Conservation (phyloP, 1,139 yeast species). For the Taiozyma sp. region DNA sequence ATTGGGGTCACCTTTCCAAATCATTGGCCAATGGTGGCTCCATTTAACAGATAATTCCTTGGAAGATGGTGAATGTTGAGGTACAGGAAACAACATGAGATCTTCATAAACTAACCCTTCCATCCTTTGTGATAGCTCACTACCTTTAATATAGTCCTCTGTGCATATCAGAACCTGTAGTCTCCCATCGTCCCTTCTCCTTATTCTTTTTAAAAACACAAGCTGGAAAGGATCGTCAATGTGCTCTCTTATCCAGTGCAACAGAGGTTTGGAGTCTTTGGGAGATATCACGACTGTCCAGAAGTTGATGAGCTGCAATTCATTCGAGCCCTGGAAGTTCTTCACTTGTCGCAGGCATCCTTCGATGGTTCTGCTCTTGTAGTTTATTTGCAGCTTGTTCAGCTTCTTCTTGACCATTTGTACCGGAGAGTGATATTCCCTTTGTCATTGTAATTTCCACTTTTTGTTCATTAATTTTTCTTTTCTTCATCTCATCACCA, state of each 20-base stretch:
- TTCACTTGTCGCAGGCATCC: constrained; percentile 44
- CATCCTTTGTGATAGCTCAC: constrained; percentile 14
- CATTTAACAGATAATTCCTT: constrained; percentile 59
- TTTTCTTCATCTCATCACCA: neutral
- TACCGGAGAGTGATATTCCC: too few relatives aligned
- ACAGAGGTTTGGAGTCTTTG: constrained; percentile 13
- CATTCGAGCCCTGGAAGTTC: constrained; percentile 23
- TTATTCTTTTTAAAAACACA: constrained; percentile 39
- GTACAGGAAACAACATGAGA: constrained; percentile 34
- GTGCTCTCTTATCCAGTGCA: constrained; percentile 10
- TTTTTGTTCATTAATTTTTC: neutral
- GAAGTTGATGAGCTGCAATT: constrained; percentile 38
- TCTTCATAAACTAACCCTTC: constrained; percentile 21
- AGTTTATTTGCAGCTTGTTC: constrained; percentile 37
- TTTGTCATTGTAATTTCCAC: too few relatives aligned
- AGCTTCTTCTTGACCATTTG: constrained; percentile 29
- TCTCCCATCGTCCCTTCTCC: constrained; percentile 18
- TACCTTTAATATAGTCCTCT: constrained; percentile 15
- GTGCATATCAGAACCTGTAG: constrained; percentile 33
- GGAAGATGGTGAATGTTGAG: constrained; percentile 51
- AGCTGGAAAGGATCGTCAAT: constrained; percentile 33
- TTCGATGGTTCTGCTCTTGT: constrained; percentile 42
- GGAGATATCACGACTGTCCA: constrained; percentile 55
- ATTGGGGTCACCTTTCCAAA: constrained; percentile 92
- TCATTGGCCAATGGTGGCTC: constrained; percentile 81